Conservation (phyloP, 1,284 basidiomycete species). For the Papiliotrema laurentii region DNA sequence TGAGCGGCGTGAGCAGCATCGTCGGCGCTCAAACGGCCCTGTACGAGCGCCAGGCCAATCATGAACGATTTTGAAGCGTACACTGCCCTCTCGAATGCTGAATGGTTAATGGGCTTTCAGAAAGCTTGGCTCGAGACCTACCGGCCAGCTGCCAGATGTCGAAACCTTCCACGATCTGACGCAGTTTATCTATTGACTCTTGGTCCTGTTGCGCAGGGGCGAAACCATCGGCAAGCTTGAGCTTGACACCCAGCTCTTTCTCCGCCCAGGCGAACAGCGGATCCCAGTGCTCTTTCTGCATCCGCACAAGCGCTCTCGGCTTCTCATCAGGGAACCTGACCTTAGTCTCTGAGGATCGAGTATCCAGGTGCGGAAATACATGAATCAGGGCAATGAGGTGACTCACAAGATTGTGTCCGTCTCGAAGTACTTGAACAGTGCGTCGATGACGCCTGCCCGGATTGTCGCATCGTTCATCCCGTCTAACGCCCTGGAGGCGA, state of each 20-base stretch:
- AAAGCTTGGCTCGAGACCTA: conserved; percentile 46
- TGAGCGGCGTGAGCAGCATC: conserved; percentile 76
- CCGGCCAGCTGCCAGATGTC: conserved; percentile 84
- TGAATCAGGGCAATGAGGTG: conserved; percentile 6
- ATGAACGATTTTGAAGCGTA: conserved; percentile 90
- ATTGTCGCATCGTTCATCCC: conserved; percentile 59
- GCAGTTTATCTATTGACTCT: conserved; percentile 62
- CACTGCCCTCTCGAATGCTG: conserved; percentile 88
- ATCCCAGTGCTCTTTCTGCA: conserved; percentile 86
- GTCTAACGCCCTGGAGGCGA: conserved; percentile 85
- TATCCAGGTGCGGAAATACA: neutral
- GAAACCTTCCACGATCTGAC: conserved; percentile 58
- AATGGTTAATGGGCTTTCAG: neutral
- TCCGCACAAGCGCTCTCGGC: conserved; percentile 66
- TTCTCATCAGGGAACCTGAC: conserved; percentile 75
- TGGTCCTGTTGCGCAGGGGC: conserved; percentile 63
- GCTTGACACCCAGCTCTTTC: conserved; percentile 61
- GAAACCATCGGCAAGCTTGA: conserved; percentile 65
- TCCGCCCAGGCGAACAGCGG: conserved; percentile 78
- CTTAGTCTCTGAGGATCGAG: neutral
- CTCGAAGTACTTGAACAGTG: conserved; percentile 79
- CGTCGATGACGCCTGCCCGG: conserved; percentile 63
- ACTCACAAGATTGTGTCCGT: conserved; percentile 91
- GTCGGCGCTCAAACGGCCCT: conserved; percentile 69
- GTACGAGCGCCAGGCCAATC: conserved; percentile 78